Conservation (phyloP, 2,329 filamentous ascomycete species). For the Arthroderma sp. region DNA sequence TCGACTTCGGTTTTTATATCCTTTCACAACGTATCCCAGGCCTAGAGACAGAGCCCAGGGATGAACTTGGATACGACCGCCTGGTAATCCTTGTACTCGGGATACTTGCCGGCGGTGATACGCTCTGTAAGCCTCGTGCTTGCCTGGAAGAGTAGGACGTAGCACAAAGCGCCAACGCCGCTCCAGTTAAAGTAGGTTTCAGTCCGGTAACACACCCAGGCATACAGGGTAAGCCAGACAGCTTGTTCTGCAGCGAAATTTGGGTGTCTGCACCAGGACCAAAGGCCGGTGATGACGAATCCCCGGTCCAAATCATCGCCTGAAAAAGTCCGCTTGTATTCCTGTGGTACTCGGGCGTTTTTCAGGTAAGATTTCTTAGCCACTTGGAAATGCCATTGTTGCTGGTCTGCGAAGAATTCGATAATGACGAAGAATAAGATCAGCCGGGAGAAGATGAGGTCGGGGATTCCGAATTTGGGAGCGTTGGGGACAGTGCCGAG, state of each 20-base stretch:
- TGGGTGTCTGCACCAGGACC: constrained; percentile 78
- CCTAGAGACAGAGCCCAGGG: constrained; percentile 35
- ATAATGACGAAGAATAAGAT: constrained; percentile 47
- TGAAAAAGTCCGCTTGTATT: constrained; percentile 39
- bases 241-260: constrained; percentile 90
- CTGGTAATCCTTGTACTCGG: constrained; percentile 78
- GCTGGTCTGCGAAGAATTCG: constrained; percentile 74
- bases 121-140: constrained; percentile 80
- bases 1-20: constrained; percentile 11
- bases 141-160: constrained; percentile 73
- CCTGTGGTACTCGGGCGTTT: constrained; percentile 54
- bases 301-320: constrained; percentile 76
- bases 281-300: constrained; percentile 73
- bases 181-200: constrained; percentile 67
- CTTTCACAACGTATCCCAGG: constrained; percentile 18
- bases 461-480: constrained; percentile 45
- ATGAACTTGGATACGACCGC: constrained; percentile 70
- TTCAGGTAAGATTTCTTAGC: constrained; percentile 67
- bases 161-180: constrained; percentile 51
- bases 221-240: constrained; percentile 78
- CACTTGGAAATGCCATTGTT: constrained; percentile 81
- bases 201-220: constrained; percentile 70
- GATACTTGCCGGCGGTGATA: constrained; percentile 70
- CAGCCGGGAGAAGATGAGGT: constrained; percentile 42
- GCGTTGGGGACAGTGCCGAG: constrained; percentile 48